Conservation (phyloP, 2,329 filamentous ascomycete genomes). For the Colletotrichum viniferum region DNA sequence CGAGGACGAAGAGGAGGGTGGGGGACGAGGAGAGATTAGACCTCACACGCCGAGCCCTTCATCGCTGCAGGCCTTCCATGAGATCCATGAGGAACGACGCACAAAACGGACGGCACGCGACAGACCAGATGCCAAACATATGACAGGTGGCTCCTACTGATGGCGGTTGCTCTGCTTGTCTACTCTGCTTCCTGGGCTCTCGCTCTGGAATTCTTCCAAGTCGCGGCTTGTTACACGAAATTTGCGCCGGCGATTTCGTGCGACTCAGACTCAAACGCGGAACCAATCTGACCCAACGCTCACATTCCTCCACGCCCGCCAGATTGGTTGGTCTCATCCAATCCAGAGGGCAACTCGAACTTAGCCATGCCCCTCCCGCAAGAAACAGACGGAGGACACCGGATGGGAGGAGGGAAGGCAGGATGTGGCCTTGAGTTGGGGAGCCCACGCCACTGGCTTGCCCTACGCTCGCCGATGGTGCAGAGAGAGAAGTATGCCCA, state of each 20-base stretch:
- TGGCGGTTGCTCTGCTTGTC: background rate
- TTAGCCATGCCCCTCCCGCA: background rate
- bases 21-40: background rate
- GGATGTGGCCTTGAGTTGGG: background rate
- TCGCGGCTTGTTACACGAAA: background rate
- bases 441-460: background rate
- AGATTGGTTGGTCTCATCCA: background rate
- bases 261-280: background rate
- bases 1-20: background rate
- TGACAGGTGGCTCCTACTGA: background rate
- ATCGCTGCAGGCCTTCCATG: background rate
- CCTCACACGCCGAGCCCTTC: slow-evolving; percentile 1
- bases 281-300: background rate
- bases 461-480: background rate
- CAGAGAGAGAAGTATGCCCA: background rate
- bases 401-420: slow-evolving; percentile 1
- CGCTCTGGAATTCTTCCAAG: background rate
- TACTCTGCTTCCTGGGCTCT: background rate
- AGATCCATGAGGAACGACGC: background rate
- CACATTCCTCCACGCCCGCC: background rate
- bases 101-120: background rate
- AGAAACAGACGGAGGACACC: slow-evolving; percentile 14
- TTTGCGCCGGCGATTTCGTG: background rate
- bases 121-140: background rate
- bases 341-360: background rate